Percentiles rank a stretch among this genome's conserved stretches.
These are phyloP conservation scores for Glutinoglossum americanum DNA, from an alignment of 495 filamentous ascomycete species.

Conservation along the genomic window DNA sequence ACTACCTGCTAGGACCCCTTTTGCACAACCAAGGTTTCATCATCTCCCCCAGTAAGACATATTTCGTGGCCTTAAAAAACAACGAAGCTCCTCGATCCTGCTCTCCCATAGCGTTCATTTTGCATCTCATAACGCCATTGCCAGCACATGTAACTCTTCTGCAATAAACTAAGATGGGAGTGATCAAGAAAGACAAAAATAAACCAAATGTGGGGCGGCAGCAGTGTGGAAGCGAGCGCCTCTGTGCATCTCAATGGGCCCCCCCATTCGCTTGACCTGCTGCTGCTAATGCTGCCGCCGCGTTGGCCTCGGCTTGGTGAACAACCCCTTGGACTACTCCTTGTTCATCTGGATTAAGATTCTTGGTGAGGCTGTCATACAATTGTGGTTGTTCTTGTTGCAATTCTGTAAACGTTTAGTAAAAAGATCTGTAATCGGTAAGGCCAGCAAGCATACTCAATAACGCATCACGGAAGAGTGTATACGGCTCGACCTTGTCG, in stretches of 20 bases:
- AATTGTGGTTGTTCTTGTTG: constrained; percentile 81
- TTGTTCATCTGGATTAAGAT: constrained; percentile 63
- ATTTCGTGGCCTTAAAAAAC: not conserved
- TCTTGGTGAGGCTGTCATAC: constrained; percentile 58
- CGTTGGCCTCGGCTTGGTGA: constrained; percentile 52
- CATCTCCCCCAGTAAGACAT: not conserved
- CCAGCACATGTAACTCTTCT: not conserved
- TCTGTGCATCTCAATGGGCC: not conserved
- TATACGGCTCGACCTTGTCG: constrained; percentile 86
- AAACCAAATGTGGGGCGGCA: not conserved
- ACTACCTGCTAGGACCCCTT: not conserved
- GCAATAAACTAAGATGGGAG: not conserved
- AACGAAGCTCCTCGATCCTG: not conserved
- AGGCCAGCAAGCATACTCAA: constrained; percentile 36
- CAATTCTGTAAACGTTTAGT: constrained; percentile 31
- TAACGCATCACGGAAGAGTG: constrained; percentile 59
- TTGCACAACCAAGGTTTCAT: not conserved
- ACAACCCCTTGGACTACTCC: constrained; percentile 57
- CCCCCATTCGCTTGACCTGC: constrained; percentile 10
- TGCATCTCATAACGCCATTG: not conserved
- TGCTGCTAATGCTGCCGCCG: constrained; percentile 12
- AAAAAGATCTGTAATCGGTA: constrained; percentile 9
- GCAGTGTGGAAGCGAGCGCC: not conserved
- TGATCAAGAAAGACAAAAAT: not conserved
- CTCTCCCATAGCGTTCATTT: not conserved